Conservation (phyloP, 148 eudicot genomes). For the Diospyros kaki region DNA sequence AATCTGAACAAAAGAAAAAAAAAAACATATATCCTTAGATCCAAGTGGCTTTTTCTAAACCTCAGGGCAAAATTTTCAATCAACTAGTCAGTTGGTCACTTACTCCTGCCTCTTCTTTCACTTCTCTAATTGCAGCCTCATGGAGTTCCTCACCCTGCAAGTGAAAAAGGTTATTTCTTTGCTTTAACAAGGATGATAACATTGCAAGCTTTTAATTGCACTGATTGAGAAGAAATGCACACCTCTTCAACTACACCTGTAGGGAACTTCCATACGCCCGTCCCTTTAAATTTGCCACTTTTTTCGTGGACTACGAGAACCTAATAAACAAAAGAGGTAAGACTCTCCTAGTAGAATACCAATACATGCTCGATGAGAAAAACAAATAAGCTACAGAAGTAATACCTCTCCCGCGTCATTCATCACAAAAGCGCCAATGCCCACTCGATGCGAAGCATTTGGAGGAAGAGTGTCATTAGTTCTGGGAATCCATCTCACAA, state of each 20-base stretch:
- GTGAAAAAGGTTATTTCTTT: not conserved
- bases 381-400: not conserved
- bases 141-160: slow-evolving; percentile 64
- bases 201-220: not conserved
- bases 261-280: slow-evolving; percentile 39
- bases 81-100: slow-evolving; percentile 12
- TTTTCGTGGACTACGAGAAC: slow-evolving; percentile 60
- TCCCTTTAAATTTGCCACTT: slow-evolving; percentile 31
- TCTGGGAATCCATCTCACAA: slow-evolving; percentile 55
- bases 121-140: slow-evolving; percentile 63
- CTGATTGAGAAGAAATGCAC: not conserved
- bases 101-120: slow-evolving; percentile 76
- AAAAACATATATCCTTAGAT: not conserved
- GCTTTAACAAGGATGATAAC: not conserved
- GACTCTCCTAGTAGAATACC: not conserved
- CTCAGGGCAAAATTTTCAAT: not conserved
- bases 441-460: slow-evolving; percentile 59
- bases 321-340: slow-evolving; percentile 15
- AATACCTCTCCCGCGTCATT: slow-evolving; percentile 56
- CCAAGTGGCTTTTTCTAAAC: not conserved
- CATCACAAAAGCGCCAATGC: slow-evolving; percentile 61
- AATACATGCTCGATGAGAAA: not conserved
- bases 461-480: slow-evolving; percentile 36
- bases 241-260: slow-evolving; percentile 34
- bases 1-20: slow-evolving; percentile 37